Evolutionary conservation across 371 early-diverging fungal species (phyloP).

Genomic region (Vairimorpha ceranae): DNA sequence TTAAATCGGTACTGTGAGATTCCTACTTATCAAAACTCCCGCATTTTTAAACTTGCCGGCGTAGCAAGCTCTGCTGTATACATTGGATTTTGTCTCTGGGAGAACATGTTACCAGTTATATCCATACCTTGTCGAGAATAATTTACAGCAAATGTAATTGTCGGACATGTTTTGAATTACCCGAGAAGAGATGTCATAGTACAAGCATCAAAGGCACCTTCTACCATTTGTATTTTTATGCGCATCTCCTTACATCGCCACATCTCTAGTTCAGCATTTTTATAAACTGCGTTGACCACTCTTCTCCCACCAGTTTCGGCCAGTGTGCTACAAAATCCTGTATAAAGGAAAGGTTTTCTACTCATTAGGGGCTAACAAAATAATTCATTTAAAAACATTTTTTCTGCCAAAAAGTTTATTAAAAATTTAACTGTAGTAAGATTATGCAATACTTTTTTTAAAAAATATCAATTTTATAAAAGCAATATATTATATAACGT

Average conservation of each 20-base stretch:
- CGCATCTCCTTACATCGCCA: neutral
- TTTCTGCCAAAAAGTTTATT: neutral
- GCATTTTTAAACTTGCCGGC: neutral
- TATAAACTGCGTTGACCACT: neutral
- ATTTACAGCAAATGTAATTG: neutral
- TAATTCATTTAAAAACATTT: no score
- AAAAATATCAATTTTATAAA: neutral
- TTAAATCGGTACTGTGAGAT: neutral
- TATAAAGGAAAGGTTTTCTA: no score
- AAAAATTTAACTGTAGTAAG: neutral
- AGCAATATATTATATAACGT: neutral
- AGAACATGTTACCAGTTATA: neutral
- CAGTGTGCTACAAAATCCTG: neutral
- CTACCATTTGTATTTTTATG: neutral
- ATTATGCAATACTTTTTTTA: neutral
- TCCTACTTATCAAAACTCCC: neutral
- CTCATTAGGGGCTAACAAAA: no score
- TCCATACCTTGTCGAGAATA: neutral
- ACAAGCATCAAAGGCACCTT: neutral
- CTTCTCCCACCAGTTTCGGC: neutral
- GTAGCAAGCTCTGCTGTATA: neutral
- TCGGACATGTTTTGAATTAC: neutral
- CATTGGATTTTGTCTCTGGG: neutral
- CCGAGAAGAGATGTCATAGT: neutral
- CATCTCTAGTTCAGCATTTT: neutral